A percentile compares a stretch with the other conserved stretches of the same genome.
Evolutionary conservation across 495 filamentous ascomycete genomes (phyloP).

Genomic region (Aspergillus haitiensis): DNA sequence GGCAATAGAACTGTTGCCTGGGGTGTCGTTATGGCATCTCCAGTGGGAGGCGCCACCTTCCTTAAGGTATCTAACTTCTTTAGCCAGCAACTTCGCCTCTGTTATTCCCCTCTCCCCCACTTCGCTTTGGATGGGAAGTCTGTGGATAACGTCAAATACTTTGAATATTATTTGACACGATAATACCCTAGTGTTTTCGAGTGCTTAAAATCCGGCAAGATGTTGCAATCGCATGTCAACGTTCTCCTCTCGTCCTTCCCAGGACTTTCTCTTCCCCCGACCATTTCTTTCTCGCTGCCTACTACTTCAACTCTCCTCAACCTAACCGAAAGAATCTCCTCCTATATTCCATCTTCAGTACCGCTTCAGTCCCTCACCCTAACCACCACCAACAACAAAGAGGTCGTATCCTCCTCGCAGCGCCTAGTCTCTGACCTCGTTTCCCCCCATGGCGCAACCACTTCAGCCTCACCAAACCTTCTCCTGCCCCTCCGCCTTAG

Average conservation of each 20-base stretch:
- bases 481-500: slow-evolving; percentile 81
- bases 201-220: slow-evolving; percentile 19
- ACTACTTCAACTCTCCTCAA: slow-evolving; percentile 63
- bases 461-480: slow-evolving; percentile 64
- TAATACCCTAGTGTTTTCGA: too few relatives aligned
- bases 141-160: too few relatives aligned
- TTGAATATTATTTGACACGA: too few relatives aligned
- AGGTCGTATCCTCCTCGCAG: slow-evolving; percentile 50
- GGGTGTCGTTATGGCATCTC: too few relatives aligned
- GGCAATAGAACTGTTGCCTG: slow-evolving; percentile 10
- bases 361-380: slow-evolving; percentile 61
- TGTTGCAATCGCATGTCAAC: slow-evolving; percentile 61
- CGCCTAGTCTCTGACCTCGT: slow-evolving; percentile 33
- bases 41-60: too few relatives aligned
- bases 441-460: slow-evolving; percentile 26
- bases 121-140: too few relatives aligned
- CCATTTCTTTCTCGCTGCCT: slow-evolving; percentile 69
- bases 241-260: slow-evolving; percentile 79
- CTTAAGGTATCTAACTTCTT: too few relatives aligned
- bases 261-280: slow-evolving; percentile 76
- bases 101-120: too few relatives aligned
- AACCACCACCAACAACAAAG: slow-evolving; percentile 77
- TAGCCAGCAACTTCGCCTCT: too few relatives aligned
- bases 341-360: slow-evolving; percentile 59
- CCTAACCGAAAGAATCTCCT: slow-evolving; percentile 60